Evolutionary conservation across 768 basidiomycete genomes (phyloP).

Genomic region (Boletus speciosus): DNA sequence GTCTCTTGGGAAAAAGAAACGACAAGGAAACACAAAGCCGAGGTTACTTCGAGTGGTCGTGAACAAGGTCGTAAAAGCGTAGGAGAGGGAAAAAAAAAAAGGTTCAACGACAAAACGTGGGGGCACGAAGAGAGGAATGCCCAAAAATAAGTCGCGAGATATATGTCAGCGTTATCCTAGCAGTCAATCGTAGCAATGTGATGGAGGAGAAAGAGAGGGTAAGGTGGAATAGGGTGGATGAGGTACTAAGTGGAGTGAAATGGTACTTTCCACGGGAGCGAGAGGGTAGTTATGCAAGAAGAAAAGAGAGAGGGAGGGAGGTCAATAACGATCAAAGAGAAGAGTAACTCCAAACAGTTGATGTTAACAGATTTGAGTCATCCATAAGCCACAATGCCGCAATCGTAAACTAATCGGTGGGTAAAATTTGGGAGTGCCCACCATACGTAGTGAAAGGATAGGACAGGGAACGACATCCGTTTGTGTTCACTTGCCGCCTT

Average conservation of each 20-base stretch:
- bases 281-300: conserved; percentile 11
- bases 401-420: background rate
- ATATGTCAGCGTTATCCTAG: conserved; percentile 4
- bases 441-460: background rate
- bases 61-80: conserved; percentile 7
- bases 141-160: background rate
- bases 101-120: background rate
- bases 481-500: conserved; percentile 24
- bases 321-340: conserved; percentile 1
- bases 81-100: background rate
- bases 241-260: conserved; percentile 1
- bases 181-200: conserved; percentile 7
- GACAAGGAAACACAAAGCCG: background rate
- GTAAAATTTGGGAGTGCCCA: background rate
- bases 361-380: background rate
- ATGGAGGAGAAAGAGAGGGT: background rate
- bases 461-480: background rate
- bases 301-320: background rate
- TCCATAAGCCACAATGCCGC: background rate
- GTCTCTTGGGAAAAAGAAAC: background rate
- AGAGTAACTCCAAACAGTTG: background rate
- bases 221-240: background rate
- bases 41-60: conserved; percentile 9
- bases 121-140: background rate
- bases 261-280: conserved; percentile 9